Evolutionary conservation across 352 stramenopile genomes (phyloP).

Genomic region (Elongisporangium anandrum): DNA sequence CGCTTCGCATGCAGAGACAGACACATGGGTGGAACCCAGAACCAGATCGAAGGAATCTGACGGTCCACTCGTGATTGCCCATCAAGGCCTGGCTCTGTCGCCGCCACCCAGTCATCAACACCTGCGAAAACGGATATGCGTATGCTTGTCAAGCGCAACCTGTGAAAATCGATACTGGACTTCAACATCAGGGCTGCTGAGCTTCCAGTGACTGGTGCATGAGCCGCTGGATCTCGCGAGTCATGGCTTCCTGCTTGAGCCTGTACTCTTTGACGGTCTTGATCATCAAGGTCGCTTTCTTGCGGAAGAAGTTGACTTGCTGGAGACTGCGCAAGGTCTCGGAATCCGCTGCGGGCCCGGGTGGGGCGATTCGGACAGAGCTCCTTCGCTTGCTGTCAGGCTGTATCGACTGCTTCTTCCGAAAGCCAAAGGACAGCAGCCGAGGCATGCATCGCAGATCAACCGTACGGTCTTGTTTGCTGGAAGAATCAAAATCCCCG

Average conservation of each 20-base stretch:
- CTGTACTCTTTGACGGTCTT: slow-evolving; percentile 63
- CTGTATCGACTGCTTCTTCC: no score
- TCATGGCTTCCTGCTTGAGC: slow-evolving; percentile 62
- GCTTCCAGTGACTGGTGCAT: slow-evolving; percentile 52
- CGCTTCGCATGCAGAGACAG: not conserved
- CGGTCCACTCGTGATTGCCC: not conserved
- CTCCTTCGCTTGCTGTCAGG: no score
- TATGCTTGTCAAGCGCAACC: not conserved
- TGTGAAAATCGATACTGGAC: not conserved
- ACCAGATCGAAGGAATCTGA: not conserved
- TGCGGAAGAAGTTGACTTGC: slow-evolving; percentile 63
- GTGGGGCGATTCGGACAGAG: no score
- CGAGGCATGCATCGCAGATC: no score
- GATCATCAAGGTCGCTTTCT: slow-evolving; percentile 56
- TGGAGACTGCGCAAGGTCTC: no score
- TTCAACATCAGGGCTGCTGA: slow-evolving; percentile 9
- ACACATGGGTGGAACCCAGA: not conserved
- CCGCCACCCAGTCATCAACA: not conserved
- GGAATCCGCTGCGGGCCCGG: no score
- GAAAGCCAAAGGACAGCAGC: no score
- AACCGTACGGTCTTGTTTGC: no score
- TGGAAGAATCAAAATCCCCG: no score
- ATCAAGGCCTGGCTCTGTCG: not conserved
- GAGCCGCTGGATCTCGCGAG: slow-evolving; percentile 56
- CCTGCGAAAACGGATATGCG: not conserved